These are phyloP conservation scores for Malania oleifera DNA, from an alignment of 164 flowering plant genomes.

Conservation along the genomic window DNA sequence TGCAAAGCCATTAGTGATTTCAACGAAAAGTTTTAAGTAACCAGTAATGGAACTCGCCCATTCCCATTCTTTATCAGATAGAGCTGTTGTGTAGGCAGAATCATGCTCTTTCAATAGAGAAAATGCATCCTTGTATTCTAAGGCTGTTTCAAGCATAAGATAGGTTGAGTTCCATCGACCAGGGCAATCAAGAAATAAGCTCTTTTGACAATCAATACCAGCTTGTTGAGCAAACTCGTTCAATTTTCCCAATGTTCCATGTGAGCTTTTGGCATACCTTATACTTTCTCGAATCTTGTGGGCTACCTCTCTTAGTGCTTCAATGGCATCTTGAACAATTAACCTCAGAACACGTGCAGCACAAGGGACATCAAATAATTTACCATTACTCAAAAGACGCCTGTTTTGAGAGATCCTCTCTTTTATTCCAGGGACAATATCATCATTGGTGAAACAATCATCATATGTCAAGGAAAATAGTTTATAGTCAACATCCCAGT, in stretches of 20 bases:
- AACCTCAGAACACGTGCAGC: constrained; percentile 41
- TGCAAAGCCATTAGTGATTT: constrained; percentile 38
- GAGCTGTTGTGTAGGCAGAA: constrained; percentile 25
- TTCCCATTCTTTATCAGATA: constrained; percentile 65
- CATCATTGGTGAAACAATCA: constrained; percentile 41
- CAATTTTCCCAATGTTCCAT: constrained; percentile 42
- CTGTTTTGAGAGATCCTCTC: constrained; percentile 47
- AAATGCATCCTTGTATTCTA: constrained; percentile 49
- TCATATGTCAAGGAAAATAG: constrained; percentile 61
- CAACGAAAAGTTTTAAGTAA: constrained; percentile 53
- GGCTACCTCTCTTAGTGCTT: constrained; percentile 32
- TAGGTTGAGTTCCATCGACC: constrained; percentile 53
- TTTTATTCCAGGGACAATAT: constrained; percentile 38
- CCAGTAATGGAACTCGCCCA: constrained; percentile 35
- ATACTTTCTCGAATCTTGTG: constrained; percentile 60
- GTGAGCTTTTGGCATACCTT: constrained; percentile 52
- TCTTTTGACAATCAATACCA: constrained; percentile 32
- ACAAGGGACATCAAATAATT: constrained; percentile 57
- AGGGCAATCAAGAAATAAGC: constrained; percentile 46
- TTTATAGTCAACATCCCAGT: constrained; percentile 72
- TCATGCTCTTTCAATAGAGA: constrained; percentile 43
- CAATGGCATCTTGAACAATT: constrained; percentile 57
- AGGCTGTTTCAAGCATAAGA: constrained; percentile 58
- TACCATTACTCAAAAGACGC: constrained; percentile 40
- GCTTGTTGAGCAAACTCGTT: constrained; percentile 44